A percentile compares a stretch with the other conserved stretches of the same genome.
phyloP scores from a whole-genome alignment of 139 green algal genomes.

The Chlorella ohadii region DNA sequence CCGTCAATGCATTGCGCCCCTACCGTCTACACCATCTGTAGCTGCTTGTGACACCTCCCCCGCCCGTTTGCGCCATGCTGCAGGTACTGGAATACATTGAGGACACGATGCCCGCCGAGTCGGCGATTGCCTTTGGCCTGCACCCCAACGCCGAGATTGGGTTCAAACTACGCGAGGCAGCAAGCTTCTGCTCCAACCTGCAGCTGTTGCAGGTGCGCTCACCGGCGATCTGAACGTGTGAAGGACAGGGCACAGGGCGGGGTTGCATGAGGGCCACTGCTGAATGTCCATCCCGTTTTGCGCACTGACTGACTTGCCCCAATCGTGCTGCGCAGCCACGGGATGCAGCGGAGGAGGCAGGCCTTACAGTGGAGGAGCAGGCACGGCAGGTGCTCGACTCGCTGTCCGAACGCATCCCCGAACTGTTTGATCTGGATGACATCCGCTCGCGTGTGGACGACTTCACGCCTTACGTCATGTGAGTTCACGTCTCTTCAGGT shows the following conservation, averaged over 20 bases:
- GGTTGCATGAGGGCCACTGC: too few relatives aligned
- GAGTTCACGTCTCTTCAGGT: not conserved
- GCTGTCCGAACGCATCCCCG: conserved; percentile 83
- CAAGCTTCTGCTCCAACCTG: conserved; percentile 74
- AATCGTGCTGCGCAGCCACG: conserved; percentile 9
- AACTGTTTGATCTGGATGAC: conserved; percentile 88
- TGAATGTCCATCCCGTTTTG: too few relatives aligned
- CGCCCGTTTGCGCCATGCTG: not conserved
- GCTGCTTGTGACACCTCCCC: too few relatives aligned
- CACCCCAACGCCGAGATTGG: conserved; percentile 95
- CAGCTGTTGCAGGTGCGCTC: conserved; percentile 46
- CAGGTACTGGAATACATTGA: conserved; percentile 86
- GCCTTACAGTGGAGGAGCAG: conserved; percentile 60
- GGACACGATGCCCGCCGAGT: conserved; percentile 85
- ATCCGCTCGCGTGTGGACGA: conserved; percentile 84
- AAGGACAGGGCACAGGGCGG: not conserved
- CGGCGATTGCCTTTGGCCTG: conserved; percentile 84
- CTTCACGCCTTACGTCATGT: conserved; percentile 87
- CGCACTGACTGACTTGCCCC: too few relatives aligned
- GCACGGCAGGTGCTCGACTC: conserved; percentile 87
- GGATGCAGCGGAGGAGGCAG: conserved; percentile 51
- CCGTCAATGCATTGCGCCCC: too few relatives aligned
- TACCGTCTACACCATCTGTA: too few relatives aligned
- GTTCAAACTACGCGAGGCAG: conserved; percentile 88
- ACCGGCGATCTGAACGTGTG: not conserved